Conservation (phyloP, 23 red algal genomes). For the Agarophyton chilense region DNA sequence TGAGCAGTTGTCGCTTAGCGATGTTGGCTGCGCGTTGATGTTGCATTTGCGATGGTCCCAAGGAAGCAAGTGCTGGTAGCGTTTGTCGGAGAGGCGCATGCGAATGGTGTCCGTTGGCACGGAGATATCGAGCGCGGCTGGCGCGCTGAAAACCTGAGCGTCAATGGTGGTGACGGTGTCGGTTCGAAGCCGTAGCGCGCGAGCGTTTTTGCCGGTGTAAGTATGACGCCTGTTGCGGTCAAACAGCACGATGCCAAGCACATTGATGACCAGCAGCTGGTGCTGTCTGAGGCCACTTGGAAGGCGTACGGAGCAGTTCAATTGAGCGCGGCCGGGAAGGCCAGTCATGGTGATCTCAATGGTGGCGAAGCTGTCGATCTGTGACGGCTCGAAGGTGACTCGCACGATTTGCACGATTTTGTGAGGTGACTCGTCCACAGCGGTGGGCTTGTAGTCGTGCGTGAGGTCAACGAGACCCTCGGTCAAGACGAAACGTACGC, state of each 20-base stretch:
- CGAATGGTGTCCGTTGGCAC: not conserved
- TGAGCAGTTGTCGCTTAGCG: constrained; percentile 27
- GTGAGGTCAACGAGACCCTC: not conserved
- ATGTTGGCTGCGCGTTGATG: not conserved
- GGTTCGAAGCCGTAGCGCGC: not conserved
- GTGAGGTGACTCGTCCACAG: not conserved
- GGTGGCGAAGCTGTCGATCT: not conserved
- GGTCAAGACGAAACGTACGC: not conserved
- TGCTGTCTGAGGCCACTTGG: not conserved
- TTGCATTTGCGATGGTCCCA: constrained; percentile 13
- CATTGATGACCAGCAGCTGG: not conserved
- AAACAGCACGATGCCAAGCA: constrained; percentile 6
- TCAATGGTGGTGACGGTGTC: constrained; percentile 9
- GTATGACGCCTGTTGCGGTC: not conserved
- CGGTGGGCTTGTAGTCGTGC: not conserved
- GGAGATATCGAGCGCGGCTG: not conserved
- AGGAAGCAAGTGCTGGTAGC: constrained; percentile 11
- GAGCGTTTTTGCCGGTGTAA: constrained; percentile 18
- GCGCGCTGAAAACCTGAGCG: not conserved
- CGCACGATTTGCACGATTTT: not conserved
- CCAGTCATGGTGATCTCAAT: not conserved
- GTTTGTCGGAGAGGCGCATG: not conserved
- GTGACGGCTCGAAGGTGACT: not conserved
- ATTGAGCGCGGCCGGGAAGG: not conserved
- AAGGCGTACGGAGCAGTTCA: not conserved